Evolutionary conservation across 1,139 yeast species (phyloP).

Genomic region (Pneumocystis oryctolagi): DNA sequence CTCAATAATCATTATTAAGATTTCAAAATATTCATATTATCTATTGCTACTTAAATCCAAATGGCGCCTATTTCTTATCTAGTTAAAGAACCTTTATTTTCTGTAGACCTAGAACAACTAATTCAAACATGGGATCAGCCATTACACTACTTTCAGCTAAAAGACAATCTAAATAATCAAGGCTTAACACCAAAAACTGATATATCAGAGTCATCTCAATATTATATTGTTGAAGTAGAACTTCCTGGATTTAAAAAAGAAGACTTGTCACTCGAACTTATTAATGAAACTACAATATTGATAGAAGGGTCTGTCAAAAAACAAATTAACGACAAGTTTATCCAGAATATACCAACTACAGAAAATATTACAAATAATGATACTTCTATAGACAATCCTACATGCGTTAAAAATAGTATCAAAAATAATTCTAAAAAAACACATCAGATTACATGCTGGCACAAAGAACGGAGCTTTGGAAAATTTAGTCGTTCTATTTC

Average conservation of each 20-base stretch:
- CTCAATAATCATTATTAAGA: not conserved
- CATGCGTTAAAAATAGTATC: not conserved
- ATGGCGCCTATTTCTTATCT: not conserved
- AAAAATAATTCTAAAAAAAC: not conserved
- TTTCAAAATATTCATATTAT: not conserved
- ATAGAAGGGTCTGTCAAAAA: not conserved
- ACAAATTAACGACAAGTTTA: not conserved
- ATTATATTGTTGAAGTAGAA: not conserved
- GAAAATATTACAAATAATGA: not conserved
- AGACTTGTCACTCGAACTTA: not conserved
- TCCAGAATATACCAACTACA: not conserved
- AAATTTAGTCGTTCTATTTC: constrained; percentile 15
- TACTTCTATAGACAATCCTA: not conserved
- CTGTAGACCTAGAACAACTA: not conserved
- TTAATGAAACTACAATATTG: not conserved
- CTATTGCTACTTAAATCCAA: not conserved
- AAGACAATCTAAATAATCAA: not conserved
- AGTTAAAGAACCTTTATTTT: not conserved
- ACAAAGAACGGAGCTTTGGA: constrained; percentile 14
- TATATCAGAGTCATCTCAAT: not conserved
- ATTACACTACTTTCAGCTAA: not conserved
- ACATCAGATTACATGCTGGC: not conserved
- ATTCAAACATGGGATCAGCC: not conserved
- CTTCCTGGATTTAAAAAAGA: not conserved
- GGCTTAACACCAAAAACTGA: not conserved